Evolutionary conservation across 192 early-diverging fungal genomes (phyloP).

Genomic region (Funneliformis geosporum): DNA sequence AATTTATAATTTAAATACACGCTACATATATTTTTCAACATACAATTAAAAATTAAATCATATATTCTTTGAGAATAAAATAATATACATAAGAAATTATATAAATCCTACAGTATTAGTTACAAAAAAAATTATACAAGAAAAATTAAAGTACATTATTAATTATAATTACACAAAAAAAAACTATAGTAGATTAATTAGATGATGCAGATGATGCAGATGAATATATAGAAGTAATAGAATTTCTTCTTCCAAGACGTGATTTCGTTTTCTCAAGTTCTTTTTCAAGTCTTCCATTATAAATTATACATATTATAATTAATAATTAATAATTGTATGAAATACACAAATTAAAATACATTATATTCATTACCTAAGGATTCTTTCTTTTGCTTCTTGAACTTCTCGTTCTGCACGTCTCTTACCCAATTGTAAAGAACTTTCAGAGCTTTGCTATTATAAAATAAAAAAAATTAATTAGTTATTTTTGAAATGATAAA

Average conservation of each 20-base stretch:
- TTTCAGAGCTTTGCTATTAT: constrained; percentile 40
- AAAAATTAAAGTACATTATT: no score
- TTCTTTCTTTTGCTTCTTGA: constrained; percentile 39
- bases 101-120: no score
- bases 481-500: neutral
- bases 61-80: no score
- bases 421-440: constrained; percentile 39
- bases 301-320: neutral
- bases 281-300: constrained; percentile 37
- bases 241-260: constrained; percentile 31
- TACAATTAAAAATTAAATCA: no score
- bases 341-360: neutral
- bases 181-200: neutral
- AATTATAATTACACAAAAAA: no score
- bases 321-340: neutral
- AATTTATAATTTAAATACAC: no score
- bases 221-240: neutral
- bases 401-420: constrained; percentile 41
- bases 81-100: no score
- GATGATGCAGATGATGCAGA: neutral
- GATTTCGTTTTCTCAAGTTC: constrained; percentile 45
- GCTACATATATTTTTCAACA: no score
- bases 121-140: no score
- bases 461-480: neutral
- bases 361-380: constrained; percentile 35